Percentiles rank a stretch among this genome's conserved stretches.
Evolutionary conservation across 208 protist species (phyloP).

Genomic region (Crithidia brevicula): DNA sequence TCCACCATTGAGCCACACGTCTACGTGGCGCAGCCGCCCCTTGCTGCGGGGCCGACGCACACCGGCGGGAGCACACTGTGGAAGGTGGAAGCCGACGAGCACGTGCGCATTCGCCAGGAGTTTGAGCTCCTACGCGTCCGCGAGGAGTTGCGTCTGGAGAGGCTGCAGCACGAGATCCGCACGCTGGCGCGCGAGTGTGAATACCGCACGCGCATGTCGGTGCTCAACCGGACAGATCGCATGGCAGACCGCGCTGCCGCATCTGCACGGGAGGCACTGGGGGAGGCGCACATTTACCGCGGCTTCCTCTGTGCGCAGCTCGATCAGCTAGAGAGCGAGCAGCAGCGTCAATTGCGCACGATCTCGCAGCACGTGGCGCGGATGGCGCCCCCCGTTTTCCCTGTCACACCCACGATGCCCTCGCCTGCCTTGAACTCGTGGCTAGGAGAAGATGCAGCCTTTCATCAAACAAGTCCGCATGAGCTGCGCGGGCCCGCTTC

Average conservation of each 20-base stretch:
- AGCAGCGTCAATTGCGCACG: constrained; percentile 36
- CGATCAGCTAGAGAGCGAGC: constrained; percentile 24
- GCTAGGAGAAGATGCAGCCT: constrained; percentile 1
- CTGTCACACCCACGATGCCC: not conserved
- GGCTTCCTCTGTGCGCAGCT: constrained; percentile 35
- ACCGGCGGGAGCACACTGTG: not conserved
- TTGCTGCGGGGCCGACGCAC: not conserved
- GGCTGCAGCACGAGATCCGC: constrained; percentile 52
- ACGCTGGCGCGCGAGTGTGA: constrained; percentile 47
- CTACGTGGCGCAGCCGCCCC: not conserved
- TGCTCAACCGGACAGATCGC: constrained; percentile 29
- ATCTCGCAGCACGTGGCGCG: constrained; percentile 26
- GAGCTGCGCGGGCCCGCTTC: constrained; percentile 1
- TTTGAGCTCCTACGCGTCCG: constrained; percentile 33
- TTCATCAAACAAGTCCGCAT: constrained; percentile 4
- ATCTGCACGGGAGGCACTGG: constrained; percentile 34
- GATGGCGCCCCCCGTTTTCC: constrained; percentile 2
- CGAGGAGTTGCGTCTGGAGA: constrained; percentile 49
- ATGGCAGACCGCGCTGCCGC: constrained; percentile 34
- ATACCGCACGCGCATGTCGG: constrained; percentile 37
- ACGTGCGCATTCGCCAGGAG: constrained; percentile 33
- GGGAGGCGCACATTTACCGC: constrained; percentile 44
- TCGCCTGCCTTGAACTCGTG: not conserved
- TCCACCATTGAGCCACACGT: constrained; percentile 13
- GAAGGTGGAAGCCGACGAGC: constrained; percentile 22